Conservation (phyloP, 78 protist genomes). For the Emiliania huxleyi region DNA sequence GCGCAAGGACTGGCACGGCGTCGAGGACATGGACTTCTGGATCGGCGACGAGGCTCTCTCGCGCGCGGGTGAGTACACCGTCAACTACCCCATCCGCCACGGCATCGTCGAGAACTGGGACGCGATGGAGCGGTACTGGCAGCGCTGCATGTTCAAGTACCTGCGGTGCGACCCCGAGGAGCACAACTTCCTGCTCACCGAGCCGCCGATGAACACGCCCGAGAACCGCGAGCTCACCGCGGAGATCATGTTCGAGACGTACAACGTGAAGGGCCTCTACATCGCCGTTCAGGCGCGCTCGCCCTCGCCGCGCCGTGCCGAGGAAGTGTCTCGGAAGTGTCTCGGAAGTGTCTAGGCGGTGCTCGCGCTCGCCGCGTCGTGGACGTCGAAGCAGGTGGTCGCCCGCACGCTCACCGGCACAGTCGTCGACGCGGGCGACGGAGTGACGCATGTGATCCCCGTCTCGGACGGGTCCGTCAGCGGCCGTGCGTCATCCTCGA, state of each 20-base stretch:
- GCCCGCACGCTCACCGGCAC: slow-evolving; percentile 91
- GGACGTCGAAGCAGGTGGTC: background rate
- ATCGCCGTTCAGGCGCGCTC: slow-evolving; percentile 99
- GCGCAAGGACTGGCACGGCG: background rate
- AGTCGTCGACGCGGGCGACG: slow-evolving; percentile 98
- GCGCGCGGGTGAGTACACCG: background rate
- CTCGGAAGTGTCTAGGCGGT: no score
- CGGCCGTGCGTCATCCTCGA: background rate
- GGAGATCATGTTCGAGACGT: slow-evolving; percentile 99
- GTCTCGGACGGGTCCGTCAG: slow-evolving; percentile 62
- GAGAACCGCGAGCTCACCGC: slow-evolving; percentile 99
- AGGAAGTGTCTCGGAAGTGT: no score
- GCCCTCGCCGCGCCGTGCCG: slow-evolving; percentile 92
- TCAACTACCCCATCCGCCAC: slow-evolving; percentile 87
- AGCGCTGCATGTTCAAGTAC: slow-evolving; percentile 95
- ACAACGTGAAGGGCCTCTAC: slow-evolving; percentile 95
- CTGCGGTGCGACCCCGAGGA: slow-evolving; percentile 98
- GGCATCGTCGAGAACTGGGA: slow-evolving; percentile 97
- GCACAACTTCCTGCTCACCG: slow-evolving; percentile 85
- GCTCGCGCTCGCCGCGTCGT: slow-evolving; percentile 91
- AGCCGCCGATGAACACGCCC: slow-evolving; percentile 87
- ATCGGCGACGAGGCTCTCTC: slow-evolving; percentile 88
- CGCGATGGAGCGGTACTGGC: slow-evolving; percentile 96
- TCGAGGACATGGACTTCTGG: slow-evolving; percentile 96
- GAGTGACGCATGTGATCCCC: slow-evolving; percentile 99